A percentile compares a stretch with the other conserved stretches of the same genome.
Evolutionary conservation across 306 rosid species (phyloP).

Genomic region (Aeschynomene evenia): DNA sequence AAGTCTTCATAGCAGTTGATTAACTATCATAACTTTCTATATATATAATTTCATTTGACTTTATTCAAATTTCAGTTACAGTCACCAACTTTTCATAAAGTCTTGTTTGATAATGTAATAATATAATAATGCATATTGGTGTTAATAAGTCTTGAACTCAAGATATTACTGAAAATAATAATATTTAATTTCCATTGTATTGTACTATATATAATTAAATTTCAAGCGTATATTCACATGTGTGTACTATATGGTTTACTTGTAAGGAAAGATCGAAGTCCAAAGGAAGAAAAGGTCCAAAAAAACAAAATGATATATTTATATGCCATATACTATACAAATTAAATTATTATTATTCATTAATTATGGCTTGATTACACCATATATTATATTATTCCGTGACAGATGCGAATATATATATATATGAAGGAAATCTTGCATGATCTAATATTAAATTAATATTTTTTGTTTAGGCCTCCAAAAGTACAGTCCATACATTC

Average conservation of each 20-base stretch:
- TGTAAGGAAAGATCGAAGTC: background rate
- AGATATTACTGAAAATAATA: no score
- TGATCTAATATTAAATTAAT: background rate
- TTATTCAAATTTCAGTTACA: background rate
- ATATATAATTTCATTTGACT: background rate
- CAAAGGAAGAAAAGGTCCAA: background rate
- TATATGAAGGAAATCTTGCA: background rate
- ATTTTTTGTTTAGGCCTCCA: background rate
- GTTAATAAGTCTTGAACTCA: background rate
- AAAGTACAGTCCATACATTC: background rate
- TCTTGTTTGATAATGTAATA: background rate
- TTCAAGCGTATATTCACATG: background rate
- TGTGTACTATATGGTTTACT: background rate
- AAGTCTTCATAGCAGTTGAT: background rate
- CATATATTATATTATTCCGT: background rate
- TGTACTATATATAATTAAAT: background rate
- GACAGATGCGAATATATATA: background rate
- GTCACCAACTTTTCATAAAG: background rate
- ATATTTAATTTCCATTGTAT: background rate
- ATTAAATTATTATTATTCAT: no score
- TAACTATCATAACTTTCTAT: background rate
- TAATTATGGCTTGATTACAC: background rate
- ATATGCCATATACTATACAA: background rate
- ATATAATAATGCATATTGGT: background rate
- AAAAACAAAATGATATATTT: background rate